phyloP scores from a whole-genome alignment of 306 rosid genomes.

The Ziziphus jujuba region DNA sequence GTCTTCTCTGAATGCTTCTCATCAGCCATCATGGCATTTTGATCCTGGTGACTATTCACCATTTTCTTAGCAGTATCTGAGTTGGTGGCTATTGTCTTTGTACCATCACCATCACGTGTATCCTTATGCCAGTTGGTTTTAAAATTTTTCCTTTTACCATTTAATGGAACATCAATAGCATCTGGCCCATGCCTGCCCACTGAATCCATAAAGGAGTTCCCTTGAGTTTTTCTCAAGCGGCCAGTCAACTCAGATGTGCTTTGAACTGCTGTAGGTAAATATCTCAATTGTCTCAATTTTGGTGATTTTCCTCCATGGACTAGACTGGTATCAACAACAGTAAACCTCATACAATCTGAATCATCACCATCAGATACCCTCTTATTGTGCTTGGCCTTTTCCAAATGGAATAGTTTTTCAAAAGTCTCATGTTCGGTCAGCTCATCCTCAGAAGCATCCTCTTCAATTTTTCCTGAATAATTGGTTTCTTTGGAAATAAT shows the following conservation, averaged over 20 bases:
- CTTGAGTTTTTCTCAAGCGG: constrained; percentile 34
- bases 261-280: constrained; percentile 35
- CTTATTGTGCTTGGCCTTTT: constrained; percentile 33
- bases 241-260: constrained; percentile 34
- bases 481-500: constrained; percentile 8
- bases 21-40: constrained; percentile 20
- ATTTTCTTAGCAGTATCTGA: constrained; percentile 35
- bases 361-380: constrained; percentile 21
- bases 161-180: constrained; percentile 19
- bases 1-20: constrained; percentile 39
- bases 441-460: constrained; percentile 22
- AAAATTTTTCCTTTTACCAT: constrained; percentile 32
- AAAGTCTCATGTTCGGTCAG: constrained; percentile 27
- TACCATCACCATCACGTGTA: constrained; percentile 10
- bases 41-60: constrained; percentile 31
- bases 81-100: constrained; percentile 14
- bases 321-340: constrained; percentile 58
- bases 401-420: constrained; percentile 29
- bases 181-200: constrained; percentile 20
- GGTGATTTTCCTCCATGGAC: constrained; percentile 44
- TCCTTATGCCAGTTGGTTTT: constrained; percentile 25
- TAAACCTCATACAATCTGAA: constrained; percentile 38
- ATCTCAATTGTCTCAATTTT: constrained; percentile 46
- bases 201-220: constrained; percentile 20
- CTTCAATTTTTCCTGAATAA: constrained; percentile 28